These are phyloP conservation scores for Cicer bijugum DNA, from an alignment of 306 rosid genomes.

Conservation along the genomic window DNA sequence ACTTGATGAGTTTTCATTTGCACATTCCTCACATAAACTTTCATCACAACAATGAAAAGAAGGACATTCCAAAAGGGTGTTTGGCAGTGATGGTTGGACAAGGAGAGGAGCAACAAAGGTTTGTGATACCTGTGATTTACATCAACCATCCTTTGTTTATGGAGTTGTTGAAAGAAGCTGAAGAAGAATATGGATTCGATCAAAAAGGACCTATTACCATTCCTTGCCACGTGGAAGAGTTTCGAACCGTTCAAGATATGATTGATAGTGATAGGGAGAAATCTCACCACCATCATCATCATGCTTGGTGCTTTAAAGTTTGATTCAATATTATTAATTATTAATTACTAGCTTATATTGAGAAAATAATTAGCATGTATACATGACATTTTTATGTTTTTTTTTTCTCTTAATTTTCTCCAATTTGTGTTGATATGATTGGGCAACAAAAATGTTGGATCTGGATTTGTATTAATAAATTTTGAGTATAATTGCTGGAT, in stretches of 20 bases:
- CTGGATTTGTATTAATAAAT: slow-evolving; percentile 29
- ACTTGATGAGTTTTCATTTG: slow-evolving; percentile 61
- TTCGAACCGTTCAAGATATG: slow-evolving; percentile 68
- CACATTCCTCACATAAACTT: slow-evolving; percentile 61
- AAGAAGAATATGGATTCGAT: slow-evolving; percentile 82
- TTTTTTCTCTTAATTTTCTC: slow-evolving; percentile 4
- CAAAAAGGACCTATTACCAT: slow-evolving; percentile 88
- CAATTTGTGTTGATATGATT: slow-evolving; percentile 40
- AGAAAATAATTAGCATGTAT: neutral
- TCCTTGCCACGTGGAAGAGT: slow-evolving; percentile 84
- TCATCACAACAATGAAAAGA: slow-evolving; percentile 51
- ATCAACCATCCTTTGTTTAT: slow-evolving; percentile 86
- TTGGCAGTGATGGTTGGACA: slow-evolving; percentile 75
- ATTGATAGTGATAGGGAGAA: slow-evolving; percentile 65
- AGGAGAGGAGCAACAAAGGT: slow-evolving; percentile 72
- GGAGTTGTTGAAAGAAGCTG: slow-evolving; percentile 75
- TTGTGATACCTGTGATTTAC: slow-evolving; percentile 83
- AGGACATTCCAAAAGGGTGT: slow-evolving; percentile 83
- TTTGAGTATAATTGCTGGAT: slow-evolving; percentile 40
- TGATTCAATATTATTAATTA: slow-evolving; percentile 31
- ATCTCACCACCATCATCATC: slow-evolving; percentile 53
- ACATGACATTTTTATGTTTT: slow-evolving; percentile 13
- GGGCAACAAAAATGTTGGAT: slow-evolving; percentile 42
- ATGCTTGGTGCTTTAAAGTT: slow-evolving; percentile 77
- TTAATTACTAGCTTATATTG: neutral